Evolutionary conservation across 2,329 filamentous ascomycete genomes (phyloP).

Genomic region (Colletotrichum gloeosporioides): DNA sequence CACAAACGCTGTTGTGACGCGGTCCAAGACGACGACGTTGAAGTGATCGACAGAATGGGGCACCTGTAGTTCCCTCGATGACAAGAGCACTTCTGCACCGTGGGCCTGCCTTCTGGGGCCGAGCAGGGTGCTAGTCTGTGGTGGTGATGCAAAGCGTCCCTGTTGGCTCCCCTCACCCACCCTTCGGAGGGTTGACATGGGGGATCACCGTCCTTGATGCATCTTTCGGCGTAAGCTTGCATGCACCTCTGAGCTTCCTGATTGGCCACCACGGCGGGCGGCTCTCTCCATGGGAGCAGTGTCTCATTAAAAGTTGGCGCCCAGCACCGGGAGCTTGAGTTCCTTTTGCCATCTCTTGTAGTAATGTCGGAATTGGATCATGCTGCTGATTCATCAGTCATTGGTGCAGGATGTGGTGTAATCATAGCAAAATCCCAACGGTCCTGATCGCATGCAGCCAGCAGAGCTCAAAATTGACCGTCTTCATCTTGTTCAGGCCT

Average conservation of each 20-base stretch:
- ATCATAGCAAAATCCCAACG: background rate
- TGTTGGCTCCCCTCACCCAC: background rate
- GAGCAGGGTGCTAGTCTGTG: background rate
- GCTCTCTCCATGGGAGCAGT: background rate
- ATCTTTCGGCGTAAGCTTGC: slow-evolving; percentile 9
- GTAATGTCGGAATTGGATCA: background rate
- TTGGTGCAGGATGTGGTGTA: background rate
- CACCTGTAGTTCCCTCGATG: background rate
- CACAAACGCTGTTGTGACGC: slow-evolving; percentile 9
- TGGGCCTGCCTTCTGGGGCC: background rate
- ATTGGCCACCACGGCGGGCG: background rate
- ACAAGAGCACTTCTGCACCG: background rate
- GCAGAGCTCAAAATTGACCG: background rate
- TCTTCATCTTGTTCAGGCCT: background rate
- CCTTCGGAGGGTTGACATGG: slow-evolving; percentile 2
- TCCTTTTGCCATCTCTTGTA: background rate
- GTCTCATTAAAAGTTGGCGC: slow-evolving; percentile 2
- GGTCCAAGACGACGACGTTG: background rate
- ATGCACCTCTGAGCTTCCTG: background rate
- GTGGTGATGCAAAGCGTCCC: slow-evolving; percentile 12
- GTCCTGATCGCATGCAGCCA: slow-evolving; percentile 6
- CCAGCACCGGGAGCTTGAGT: background rate
- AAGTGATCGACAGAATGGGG: background rate
- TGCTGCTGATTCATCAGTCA: background rate
- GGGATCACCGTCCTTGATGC: slow-evolving; percentile 16